Evolutionary conservation across 1,284 basidiomycete genomes (phyloP).

Genomic region (Athelia sp.): DNA sequence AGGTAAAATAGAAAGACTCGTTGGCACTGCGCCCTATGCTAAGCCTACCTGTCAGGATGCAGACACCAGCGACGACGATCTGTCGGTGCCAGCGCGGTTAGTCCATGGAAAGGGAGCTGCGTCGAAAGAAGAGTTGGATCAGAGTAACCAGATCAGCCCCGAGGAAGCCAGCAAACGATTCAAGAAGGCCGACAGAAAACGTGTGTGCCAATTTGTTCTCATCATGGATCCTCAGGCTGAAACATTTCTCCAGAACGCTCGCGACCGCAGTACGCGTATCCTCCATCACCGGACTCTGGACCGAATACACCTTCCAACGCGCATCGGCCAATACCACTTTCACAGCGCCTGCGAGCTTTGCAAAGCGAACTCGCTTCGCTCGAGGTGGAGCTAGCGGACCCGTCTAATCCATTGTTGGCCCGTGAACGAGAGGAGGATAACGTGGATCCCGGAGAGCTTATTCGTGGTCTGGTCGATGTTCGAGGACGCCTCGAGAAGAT

Average conservation of each 20-base stretch:
- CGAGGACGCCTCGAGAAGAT: conserved; percentile 64
- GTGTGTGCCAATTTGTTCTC: conserved; percentile 15
- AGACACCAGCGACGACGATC: conserved; percentile 65
- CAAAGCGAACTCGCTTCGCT: conserved; percentile 61
- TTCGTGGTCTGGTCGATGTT: conserved; percentile 71
- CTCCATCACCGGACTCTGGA: conserved; percentile 55
- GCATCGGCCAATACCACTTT: conserved; percentile 42
- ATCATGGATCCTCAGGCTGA: neutral
- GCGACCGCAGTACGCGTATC: conserved; percentile 60
- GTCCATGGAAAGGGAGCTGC: conserved; percentile 28
- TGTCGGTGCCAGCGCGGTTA: conserved; percentile 32
- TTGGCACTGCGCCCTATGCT: no score
- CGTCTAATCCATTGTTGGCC: conserved; percentile 59
- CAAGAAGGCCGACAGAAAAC: conserved; percentile 59
- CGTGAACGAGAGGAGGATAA: conserved; percentile 40
- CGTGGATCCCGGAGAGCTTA: conserved; percentile 70
- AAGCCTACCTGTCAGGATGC: conserved; percentile 35
- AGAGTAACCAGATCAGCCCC: conserved; percentile 39
- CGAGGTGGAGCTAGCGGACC: conserved; percentile 67
- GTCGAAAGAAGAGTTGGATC: conserved; percentile 46
- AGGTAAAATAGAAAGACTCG: conserved; percentile 23
- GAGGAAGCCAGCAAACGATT: conserved; percentile 67
- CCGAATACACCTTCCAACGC: conserved; percentile 24
- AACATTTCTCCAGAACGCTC: conserved; percentile 33
- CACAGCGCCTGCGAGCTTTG: conserved; percentile 55